phyloP scores from a whole-genome alignment of 495 filamentous ascomycete genomes.

The Talaromyces proteolyticus region DNA sequence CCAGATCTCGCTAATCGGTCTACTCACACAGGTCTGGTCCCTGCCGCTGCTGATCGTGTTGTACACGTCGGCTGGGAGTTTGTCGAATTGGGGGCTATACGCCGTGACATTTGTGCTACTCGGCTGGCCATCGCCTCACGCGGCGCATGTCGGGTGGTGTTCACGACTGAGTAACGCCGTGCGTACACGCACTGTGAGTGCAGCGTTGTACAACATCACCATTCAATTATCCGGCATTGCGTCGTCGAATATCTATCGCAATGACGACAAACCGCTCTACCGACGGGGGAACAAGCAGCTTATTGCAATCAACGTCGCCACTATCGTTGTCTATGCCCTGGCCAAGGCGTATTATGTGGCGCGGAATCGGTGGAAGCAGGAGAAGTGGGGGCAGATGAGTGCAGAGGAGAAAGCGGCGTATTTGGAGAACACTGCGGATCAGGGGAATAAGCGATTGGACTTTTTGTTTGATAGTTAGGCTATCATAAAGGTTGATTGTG shows the following conservation, averaged over 20 bases:
- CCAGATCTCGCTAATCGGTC: constrained; percentile 41
- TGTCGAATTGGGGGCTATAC: constrained; percentile 49
- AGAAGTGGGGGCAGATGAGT: constrained; percentile 14
- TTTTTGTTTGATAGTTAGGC: constrained; percentile 23
- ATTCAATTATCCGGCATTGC: constrained; percentile 46
- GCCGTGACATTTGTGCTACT: constrained; percentile 50
- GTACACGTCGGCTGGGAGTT: constrained; percentile 26
- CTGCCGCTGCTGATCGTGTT: constrained; percentile 34
- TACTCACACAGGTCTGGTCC: constrained; percentile 18
- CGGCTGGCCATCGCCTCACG: constrained; percentile 39
- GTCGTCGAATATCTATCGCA: constrained; percentile 48
- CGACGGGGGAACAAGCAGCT: constrained; percentile 43
- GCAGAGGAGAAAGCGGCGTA: constrained; percentile 18
- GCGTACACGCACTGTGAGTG: constrained; percentile 45
- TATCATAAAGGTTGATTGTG: too few relatives aligned
- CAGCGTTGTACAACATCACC: constrained; percentile 48
- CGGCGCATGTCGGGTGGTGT: constrained; percentile 26
- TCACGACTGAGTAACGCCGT: constrained; percentile 48
- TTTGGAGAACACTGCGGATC: constrained; percentile 25
- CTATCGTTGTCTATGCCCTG: constrained; percentile 25
- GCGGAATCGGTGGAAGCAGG: constrained; percentile 22
- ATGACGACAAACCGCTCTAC: constrained; percentile 52
- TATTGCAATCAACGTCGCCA: constrained; percentile 38
- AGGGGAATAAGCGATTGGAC: constrained; percentile 31
- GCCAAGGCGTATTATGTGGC: constrained; percentile 33